These are phyloP conservation scores for Coniochaeta ligniaria DNA, from an alignment of 2,329 filamentous ascomycete genomes.

Conservation along the genomic window DNA sequence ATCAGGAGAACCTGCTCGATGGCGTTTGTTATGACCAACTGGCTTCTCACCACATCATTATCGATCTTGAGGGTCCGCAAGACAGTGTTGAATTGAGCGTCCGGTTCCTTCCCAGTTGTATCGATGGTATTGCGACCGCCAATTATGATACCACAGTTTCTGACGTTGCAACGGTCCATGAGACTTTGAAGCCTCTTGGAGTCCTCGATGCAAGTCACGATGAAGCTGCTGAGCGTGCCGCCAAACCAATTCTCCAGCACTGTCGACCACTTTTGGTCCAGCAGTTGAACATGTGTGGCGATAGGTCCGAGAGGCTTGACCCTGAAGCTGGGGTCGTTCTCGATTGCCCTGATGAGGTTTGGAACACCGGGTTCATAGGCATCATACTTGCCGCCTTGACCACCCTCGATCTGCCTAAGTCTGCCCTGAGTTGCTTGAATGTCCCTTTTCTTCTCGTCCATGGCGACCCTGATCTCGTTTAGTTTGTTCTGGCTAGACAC, in stretches of 20 bases:
- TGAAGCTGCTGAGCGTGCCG: constrained; percentile 64
- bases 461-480: constrained; percentile 14
- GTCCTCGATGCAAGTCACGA: constrained; percentile 73
- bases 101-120: constrained; percentile 64
- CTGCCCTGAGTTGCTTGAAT: constrained; percentile 42
- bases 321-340: constrained; percentile 60
- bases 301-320: constrained; percentile 76
- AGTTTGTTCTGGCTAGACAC: neutral
- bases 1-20: constrained; percentile 85
- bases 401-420: constrained; percentile 45
- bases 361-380: constrained; percentile 59
- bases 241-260: constrained; percentile 75
- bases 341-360: constrained; percentile 60
- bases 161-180: constrained; percentile 49
- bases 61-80: constrained; percentile 77
- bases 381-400: constrained; percentile 51
- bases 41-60: constrained; percentile 67
- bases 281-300: constrained; percentile 67
- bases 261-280: constrained; percentile 74
- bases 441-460: constrained; percentile 43
- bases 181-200: constrained; percentile 59
- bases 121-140: constrained; percentile 43
- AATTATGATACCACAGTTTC: constrained; percentile 49
- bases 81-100: constrained; percentile 65
- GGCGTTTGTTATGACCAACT: constrained; percentile 71